Base-by-base conservation (phyloP, 208 protist species). In the Zelonia costaricensis region DNA sequence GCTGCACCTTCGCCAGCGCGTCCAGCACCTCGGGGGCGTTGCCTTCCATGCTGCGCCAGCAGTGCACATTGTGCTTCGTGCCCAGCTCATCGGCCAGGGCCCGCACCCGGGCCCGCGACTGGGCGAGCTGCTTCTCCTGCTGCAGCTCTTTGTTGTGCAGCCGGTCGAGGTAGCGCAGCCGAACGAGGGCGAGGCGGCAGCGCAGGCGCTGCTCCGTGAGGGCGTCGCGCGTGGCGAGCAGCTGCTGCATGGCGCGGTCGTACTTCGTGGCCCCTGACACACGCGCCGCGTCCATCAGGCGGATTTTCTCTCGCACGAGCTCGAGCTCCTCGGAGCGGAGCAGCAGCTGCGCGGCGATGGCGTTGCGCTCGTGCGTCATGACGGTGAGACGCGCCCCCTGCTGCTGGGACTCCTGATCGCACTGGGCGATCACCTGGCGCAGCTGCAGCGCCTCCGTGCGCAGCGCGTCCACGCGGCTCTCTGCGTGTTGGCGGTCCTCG, bases 41-140 rank as follows among this genome's bases (percentile, higher is more conserved):
- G 35, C 97, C 98, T 53, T 99, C 97, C 12, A 99, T 74, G 46
- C 92, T 92, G 33, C 98, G 83, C 98, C 98, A 99, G 48, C 97
- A 76, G 78, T 99, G 98, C 20, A 99, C 89, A 76, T 99, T 99
- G 67, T 98, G 97, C 16, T 97, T 98, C 35, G 95, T 98, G 75
- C 98, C 78, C 2, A 99, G 79, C 77, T 99, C 98, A 58, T 99
- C 97, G 1, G 82, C 83, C 18, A 99, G 78, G 8, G 97, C 98
- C 22, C 95, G 93, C 20, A 91, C 89, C 13, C 95, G 94, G 12
- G 78, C 89, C 13, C 85, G 77, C 66, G 98, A 93, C 39, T 87
- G 74, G 42, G 98, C 74, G 23, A 99, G 80, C 55, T 97, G 82
- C 33, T 86, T 80, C 66, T 98, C 80, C n/a, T 98, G 71, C 38